phyloP scores from a whole-genome alignment of 306 rosid species.

The Dicorynia guianensis region DNA sequence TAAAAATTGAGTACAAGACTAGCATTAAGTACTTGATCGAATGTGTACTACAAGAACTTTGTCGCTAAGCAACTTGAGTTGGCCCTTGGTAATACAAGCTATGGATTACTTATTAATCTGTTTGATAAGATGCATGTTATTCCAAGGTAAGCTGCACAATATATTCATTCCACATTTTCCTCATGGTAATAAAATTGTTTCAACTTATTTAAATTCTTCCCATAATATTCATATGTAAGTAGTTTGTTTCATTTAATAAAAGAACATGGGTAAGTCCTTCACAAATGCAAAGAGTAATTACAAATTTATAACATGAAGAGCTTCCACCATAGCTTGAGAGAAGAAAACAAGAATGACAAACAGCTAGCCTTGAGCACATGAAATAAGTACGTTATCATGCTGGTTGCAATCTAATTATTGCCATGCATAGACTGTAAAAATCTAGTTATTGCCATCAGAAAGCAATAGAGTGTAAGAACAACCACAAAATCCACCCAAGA shows the following conservation, averaged over 20 bases:
- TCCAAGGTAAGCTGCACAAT: background rate
- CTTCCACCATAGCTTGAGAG: background rate
- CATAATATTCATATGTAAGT: background rate
- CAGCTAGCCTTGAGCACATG: background rate
- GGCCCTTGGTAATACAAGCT: background rate
- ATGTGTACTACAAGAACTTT: background rate
- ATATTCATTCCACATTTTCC: slow-evolving; percentile 17
- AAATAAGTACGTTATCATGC: background rate
- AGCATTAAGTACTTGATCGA: slow-evolving; percentile 23
- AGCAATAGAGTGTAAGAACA: background rate
- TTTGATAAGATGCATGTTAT: background rate
- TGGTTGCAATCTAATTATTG: background rate
- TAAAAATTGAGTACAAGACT: background rate
- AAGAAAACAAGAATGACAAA: slow-evolving; percentile 1
- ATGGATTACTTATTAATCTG: slow-evolving; percentile 11
- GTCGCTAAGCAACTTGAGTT: background rate
- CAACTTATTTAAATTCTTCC: slow-evolving; percentile 16
- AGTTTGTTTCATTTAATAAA: background rate
- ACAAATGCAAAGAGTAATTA: background rate
- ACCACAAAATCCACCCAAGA: background rate
- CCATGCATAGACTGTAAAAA: background rate
- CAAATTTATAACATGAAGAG: slow-evolving; percentile 1
- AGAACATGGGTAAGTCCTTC: background rate
- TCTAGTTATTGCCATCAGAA: background rate
- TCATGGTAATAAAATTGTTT: slow-evolving; percentile 1